Base-by-base conservation (phyloP, 257 asterid genomes). In the Marsdenia floribunda region DNA sequence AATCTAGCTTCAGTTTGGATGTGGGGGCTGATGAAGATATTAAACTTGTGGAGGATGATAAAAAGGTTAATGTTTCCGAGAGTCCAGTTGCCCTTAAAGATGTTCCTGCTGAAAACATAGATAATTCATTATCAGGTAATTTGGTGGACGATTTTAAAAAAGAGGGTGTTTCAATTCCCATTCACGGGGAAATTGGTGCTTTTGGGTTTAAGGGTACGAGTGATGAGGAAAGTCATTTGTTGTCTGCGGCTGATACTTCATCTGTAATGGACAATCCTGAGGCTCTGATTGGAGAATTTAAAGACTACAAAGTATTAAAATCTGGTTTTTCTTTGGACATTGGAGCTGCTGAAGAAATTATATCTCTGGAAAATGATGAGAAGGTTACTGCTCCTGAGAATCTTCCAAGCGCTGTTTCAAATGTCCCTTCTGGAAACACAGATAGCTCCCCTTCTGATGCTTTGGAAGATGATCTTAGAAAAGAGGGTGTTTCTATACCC, bases 1-100 rank as follows among this genome's bases (percentile, higher is more conserved):
- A 78, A 61, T 80, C 82, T 46, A 85, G 50, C 72, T 74, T 78
- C 54, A 74, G 83, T n/a, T 64, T 80, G 77, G 83, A 80, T 58
- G 52, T 70, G 19, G 81, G 53, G 65, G 70, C 80, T 57, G 79
- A 74, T 77, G 86, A 83, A 78, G 81, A 59, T 47, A 77, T 76
- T 65, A 37, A 9, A 37, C 40, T 76, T 60, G 54, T 54, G 65
- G 80, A 73, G 55, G 82, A 77, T 75, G 78, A 67, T 46, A 72
- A 60, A 66, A 70, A 69, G 71, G 68, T 68, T 69, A 40, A 42
- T 40, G 73, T 54, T 8, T 68, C 76, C 76, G 86, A 65, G 81
- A 57, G 64, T 78, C 74, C 76, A 38, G 65, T 64, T 75, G 40
- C 54, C 6, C 40, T 60, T 72, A 67, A 72, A 54, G 69, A 12